phyloP scores from a whole-genome alignment of 2,329 filamentous ascomycete species.

The Aspergillus floridensis region DNA sequence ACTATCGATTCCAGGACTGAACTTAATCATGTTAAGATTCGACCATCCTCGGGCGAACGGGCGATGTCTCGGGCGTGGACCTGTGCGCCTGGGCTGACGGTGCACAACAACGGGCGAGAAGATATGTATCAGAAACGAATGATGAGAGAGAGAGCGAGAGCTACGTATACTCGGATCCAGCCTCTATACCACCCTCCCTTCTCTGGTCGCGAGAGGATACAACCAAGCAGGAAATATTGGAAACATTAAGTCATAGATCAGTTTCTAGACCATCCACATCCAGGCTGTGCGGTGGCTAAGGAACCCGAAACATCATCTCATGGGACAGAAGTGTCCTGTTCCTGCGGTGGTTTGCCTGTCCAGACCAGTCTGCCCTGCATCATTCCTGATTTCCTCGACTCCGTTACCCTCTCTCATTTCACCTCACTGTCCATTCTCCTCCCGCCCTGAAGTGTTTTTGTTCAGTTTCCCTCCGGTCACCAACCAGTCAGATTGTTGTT shows the following conservation, averaged over 20 bases:
- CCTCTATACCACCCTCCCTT: no score
- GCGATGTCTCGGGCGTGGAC: not conserved
- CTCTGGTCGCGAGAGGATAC: not conserved
- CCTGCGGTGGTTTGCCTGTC: not conserved
- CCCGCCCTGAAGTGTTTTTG: not conserved
- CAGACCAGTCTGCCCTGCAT: not conserved
- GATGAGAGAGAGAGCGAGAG: not conserved
- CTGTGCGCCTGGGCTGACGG: not conserved
- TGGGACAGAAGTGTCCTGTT: not conserved
- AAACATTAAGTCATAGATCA: not conserved
- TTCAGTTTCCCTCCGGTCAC: not conserved
- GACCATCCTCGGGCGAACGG: not conserved
- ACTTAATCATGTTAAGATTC: not conserved
- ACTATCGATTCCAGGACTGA: not conserved
- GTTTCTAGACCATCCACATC: not conserved
- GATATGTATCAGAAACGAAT: not conserved
- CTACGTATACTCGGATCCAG: no score
- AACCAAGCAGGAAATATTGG: not conserved
- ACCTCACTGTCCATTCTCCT: not conserved
- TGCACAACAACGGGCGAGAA: not conserved
- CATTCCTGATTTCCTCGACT: not conserved
- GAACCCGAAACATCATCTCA: not conserved
- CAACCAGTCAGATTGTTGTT: not conserved
- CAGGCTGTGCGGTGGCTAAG: not conserved
- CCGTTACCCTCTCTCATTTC: not conserved